Percentiles rank a stretch among this genome's conserved stretches.
Evolutionary conservation across 805 yeast species (phyloP).

Genomic region (Kuraishia floccosa): DNA sequence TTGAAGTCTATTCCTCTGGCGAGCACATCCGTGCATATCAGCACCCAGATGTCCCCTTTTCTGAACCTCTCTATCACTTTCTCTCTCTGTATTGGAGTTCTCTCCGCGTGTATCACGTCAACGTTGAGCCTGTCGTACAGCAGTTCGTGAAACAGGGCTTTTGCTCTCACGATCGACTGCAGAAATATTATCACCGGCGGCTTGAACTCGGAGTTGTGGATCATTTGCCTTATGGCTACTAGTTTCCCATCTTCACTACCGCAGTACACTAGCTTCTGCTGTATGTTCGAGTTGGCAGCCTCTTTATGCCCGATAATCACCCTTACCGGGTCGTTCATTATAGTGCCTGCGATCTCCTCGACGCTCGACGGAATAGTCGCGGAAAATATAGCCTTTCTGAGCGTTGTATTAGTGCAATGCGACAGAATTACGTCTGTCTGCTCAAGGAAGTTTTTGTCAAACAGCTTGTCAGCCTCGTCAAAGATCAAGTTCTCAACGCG

Average conservation of each 20-base stretch:
- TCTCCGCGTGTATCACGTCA: slow-evolving; percentile 92
- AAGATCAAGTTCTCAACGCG: slow-evolving; percentile 67
- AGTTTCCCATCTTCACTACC: slow-evolving; percentile 96
- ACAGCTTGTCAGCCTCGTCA: slow-evolving; percentile 93
- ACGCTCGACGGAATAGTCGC: slow-evolving; percentile 94
- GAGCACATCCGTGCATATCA: slow-evolving; percentile 91
- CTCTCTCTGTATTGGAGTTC: slow-evolving; percentile 82
- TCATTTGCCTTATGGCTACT: slow-evolving; percentile 81
- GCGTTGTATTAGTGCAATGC: slow-evolving; percentile 34
- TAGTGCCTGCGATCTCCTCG: slow-evolving; percentile 75
- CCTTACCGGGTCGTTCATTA: slow-evolving; percentile 80
- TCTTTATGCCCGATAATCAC: slow-evolving; percentile 89
- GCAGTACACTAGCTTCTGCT: slow-evolving; percentile 73
- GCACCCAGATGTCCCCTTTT: slow-evolving; percentile 89
- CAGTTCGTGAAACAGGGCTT: slow-evolving; percentile 88
- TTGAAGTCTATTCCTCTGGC: slow-evolving; percentile 97
- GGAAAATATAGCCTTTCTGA: slow-evolving; percentile 75
- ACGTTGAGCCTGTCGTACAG: slow-evolving; percentile 87
- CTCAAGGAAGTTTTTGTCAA: slow-evolving; percentile 76
- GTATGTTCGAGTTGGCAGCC: slow-evolving; percentile 78
- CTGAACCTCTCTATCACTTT: slow-evolving; percentile 75
- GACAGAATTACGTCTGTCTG: slow-evolving; percentile 83
- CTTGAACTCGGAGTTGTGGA: slow-evolving; percentile 71
- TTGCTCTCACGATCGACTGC: slow-evolving; percentile 88
- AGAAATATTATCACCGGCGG: slow-evolving; percentile 92